These are phyloP conservation scores for Biscogniauxia sp. DNA, from an alignment of 2,329 filamentous ascomycete species.

Conservation along the genomic window DNA sequence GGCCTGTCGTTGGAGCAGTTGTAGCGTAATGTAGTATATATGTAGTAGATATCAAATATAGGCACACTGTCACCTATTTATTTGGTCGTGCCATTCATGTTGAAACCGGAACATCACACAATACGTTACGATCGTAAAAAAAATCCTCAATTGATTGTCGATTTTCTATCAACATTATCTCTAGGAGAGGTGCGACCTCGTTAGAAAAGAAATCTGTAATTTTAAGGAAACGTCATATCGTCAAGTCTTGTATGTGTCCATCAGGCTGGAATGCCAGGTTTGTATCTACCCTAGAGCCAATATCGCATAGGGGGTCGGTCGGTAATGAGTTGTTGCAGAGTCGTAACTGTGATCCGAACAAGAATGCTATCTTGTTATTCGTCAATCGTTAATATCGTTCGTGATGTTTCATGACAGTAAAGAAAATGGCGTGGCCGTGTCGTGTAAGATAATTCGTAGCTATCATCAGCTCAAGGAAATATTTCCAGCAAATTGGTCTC, in stretches of 20 bases:
- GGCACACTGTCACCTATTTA: background rate
- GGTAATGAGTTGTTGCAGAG: constrained; percentile 21
- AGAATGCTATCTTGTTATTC: constrained; percentile 25
- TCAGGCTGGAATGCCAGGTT: constrained; percentile 27
- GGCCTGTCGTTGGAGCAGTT: background rate
- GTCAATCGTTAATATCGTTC: constrained; percentile 30
- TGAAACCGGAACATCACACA: background rate
- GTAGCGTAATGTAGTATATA: too few species aligned
- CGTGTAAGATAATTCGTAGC: constrained; percentile 19
- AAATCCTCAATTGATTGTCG: constrained; percentile 5
- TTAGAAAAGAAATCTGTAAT: constrained; percentile 11
- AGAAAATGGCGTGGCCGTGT: constrained; percentile 21
- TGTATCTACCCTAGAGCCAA: constrained; percentile 26
- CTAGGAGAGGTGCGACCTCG: constrained; percentile 10
- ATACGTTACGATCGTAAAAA: background rate
- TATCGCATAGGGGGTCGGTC: constrained; percentile 19
- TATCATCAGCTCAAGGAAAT: constrained; percentile 7
- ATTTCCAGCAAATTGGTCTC: constrained; percentile 20
- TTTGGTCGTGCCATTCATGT: background rate
- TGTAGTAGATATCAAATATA: too few species aligned
- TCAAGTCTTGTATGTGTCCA: constrained; percentile 24
- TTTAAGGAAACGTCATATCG: constrained; percentile 13
- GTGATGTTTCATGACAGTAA: constrained; percentile 25
- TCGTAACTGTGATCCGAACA: constrained; percentile 32
- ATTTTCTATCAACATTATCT: constrained; percentile 22